Evolutionary conservation across 148 eudicot genomes (phyloP), one percentile per base, ranked within the genome.

Genomic region (Rhododendron molle): DNA sequence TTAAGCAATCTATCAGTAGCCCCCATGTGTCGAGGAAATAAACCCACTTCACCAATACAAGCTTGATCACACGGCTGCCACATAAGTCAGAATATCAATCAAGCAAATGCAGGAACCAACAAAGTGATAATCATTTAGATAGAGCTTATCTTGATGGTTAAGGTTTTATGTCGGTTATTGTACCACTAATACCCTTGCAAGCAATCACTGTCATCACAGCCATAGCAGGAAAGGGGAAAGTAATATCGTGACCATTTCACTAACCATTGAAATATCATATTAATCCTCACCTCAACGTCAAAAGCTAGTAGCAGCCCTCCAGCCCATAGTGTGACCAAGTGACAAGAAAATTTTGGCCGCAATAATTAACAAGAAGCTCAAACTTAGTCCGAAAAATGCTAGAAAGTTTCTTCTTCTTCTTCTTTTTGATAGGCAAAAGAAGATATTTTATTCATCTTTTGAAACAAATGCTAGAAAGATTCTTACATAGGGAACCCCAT

Each of bases 11-110:
- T 92, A 87, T 94, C 90, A 34, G 98, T 87, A 81, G 98, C 95
- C 85, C 99, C 99, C 93, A 94, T 88, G 88, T 91, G 85, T 52
- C 88, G 71, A 46, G 99, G 95, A 81, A 92, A 90, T 78, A 97
- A 86, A 21, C 94, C 99, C 72, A 93, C 90, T 89, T 97, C 98
- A 83, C 99, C 99, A 73, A 85, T 92, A 86, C 99, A 97, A 76
- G 93, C 90, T 86, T 95, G 85, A 88, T 94, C 94, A 78, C 92
- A 92, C 26, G 93, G 94, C 99, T 97, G 95, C 85, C 88, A 86
- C 56, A 79, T 15, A 38, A 65, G 36, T 83, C 36, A 49, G 30
- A 44, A 67, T 30, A 13, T 30, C 20, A 30, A 85, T n/a, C 87
- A 36, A 44, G 47, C 79, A 76, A 46, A 76, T 54, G 76, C 18